Evolutionary conservation across 2,329 filamentous ascomycete genomes (phyloP).

Genomic region (Camillea tinctor): DNA sequence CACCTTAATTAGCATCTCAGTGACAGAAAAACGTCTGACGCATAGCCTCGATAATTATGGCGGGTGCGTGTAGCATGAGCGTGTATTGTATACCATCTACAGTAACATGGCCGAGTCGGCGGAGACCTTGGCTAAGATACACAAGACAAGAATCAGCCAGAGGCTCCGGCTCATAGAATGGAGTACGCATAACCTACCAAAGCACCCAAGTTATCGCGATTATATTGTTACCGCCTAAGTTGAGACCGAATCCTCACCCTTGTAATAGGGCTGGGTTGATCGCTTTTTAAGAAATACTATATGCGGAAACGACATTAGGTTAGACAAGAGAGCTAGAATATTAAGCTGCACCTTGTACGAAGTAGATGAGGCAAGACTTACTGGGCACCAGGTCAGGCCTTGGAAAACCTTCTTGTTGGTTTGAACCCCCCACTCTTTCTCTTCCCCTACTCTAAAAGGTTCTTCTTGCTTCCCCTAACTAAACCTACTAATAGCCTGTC

Average conservation of each 20-base stretch:
- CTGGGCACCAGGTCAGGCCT: too few relatives aligned
- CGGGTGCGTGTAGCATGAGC: neutral
- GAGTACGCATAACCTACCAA: neutral
- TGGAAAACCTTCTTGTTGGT: too few relatives aligned
- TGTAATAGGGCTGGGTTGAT: neutral
- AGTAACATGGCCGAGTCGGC: neutral
- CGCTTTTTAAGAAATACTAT: neutral
- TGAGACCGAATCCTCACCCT: neutral
- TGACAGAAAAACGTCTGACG: neutral
- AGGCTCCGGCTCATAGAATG: neutral
- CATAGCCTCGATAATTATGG: neutral
- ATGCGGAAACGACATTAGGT: neutral
- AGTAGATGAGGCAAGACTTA: too few relatives aligned
- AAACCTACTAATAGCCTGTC: neutral
- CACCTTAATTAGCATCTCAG: neutral
- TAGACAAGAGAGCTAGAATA: neutral
- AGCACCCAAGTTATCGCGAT: neutral
- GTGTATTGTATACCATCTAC: neutral
- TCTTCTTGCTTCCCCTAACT: too few relatives aligned
- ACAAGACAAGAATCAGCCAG: neutral
- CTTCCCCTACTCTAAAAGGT: too few relatives aligned
- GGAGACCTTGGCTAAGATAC: neutral
- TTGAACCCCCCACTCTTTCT: too few relatives aligned
- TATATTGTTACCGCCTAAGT: neutral
- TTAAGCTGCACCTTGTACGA: too few relatives aligned